These are phyloP conservation scores for Penicillium odoratum DNA, from an alignment of 495 filamentous ascomycete species.

Conservation along the genomic window DNA sequence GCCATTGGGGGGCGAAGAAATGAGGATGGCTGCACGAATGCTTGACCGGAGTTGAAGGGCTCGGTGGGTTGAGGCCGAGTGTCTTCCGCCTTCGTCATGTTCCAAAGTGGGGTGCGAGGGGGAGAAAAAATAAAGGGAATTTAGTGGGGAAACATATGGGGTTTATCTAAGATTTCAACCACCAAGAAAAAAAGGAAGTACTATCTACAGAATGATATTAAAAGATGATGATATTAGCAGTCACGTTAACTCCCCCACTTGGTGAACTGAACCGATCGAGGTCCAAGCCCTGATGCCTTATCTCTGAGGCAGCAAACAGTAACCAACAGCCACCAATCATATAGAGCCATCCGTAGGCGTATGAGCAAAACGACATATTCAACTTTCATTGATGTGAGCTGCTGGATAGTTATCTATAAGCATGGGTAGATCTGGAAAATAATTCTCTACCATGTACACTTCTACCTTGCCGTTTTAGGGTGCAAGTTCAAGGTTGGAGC, in stretches of 20 bases:
- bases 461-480: no score
- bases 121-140: constrained; percentile 1
- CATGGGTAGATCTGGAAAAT: no score
- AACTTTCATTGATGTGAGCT: no score
- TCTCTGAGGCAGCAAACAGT: background rate
- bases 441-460: no score
- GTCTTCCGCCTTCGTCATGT: constrained; percentile 34
- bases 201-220: background rate
- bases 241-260: background rate
- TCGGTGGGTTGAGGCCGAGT: constrained; percentile 23
- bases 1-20: constrained; percentile 74
- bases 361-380: no score
- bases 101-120: constrained; percentile 13
- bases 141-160: constrained; percentile 1
- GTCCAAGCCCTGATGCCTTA: background rate
- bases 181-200: background rate
- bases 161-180: background rate
- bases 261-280: background rate
- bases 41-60: constrained; percentile 42
- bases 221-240: no score
- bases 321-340: no score
- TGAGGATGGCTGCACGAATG: constrained; percentile 79
- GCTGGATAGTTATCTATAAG: no score
- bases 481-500: no score
- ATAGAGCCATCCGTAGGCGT: background rate